Conservation (phyloP, 306 rosid genomes). For the Styphnolobium japonicum region DNA sequence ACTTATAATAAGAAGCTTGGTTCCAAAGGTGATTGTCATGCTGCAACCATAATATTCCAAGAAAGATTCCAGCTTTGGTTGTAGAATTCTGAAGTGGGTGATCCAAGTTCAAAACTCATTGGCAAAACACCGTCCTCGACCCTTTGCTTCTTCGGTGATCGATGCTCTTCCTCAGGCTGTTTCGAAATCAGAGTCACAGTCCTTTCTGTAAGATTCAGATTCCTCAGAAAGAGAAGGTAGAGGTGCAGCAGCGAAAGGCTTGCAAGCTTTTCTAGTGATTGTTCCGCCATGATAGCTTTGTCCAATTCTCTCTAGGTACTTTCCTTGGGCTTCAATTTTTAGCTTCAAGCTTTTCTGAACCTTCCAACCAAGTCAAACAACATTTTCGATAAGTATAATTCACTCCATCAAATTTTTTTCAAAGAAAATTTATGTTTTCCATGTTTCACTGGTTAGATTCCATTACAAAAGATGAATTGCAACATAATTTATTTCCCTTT, state of each 20-base stretch:
- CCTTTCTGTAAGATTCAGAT: conserved; percentile 39
- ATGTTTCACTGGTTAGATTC: not conserved
- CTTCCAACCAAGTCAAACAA: conserved; percentile 16
- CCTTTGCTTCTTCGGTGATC: conserved; percentile 35
- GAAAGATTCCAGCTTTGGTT: conserved; percentile 33
- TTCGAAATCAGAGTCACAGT: no score
- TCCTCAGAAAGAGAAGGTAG: conserved; percentile 46
- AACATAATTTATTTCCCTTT: not conserved
- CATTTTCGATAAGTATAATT: not conserved
- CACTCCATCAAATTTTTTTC: not conserved
- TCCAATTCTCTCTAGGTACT: conserved; percentile 46
- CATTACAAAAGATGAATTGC: not conserved
- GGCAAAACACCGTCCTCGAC: not conserved
- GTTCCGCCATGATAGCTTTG: conserved; percentile 1
- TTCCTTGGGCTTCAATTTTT: conserved; percentile 57
- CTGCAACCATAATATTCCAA: conserved; percentile 32
- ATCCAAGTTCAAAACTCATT: conserved; percentile 1
- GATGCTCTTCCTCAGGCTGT: conserved; percentile 17
- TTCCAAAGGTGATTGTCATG: conserved; percentile 32
- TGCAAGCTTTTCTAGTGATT: conserved; percentile 19
- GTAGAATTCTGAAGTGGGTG: conserved; percentile 12
- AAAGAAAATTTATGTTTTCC: not conserved
- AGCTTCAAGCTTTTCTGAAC: conserved; percentile 55
- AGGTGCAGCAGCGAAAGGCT: not conserved
- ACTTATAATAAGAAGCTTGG: conserved; percentile 27